Evolutionary conservation across 1,284 basidiomycete genomes (phyloP), one percentile per base, ranked within the genome.

Genomic region (Lentinus polychrous): DNA sequence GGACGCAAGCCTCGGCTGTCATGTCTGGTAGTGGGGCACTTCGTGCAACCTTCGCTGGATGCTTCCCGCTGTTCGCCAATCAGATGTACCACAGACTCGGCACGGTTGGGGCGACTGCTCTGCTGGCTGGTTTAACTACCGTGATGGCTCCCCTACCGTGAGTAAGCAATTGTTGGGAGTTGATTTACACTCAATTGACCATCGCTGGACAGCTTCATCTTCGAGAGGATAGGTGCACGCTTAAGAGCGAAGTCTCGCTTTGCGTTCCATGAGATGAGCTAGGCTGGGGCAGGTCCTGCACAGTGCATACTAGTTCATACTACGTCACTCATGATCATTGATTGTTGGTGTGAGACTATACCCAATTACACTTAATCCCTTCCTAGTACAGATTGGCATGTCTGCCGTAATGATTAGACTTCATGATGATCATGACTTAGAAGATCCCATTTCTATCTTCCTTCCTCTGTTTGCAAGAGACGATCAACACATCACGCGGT

Each of bases 1-100:
- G 86, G 10, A 86, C 86, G 0, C 81, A 89, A 39, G 85, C 88
- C 0, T 86, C 88, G 0, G 81, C 76, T 12, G 86, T 86, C 0
- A 80, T 91, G 76, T 83, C 86, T 0, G 71, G 78, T 33, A 91
- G 91, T 61, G 81, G 75, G 31, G 79, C 81, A 14, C 60, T 86
- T 58, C 71, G 88, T 1, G 78, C 74, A 1, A 63, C 71, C 0
- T 87, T 91, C 54, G 86, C 85, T 0, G 83, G 81, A 0, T 81
- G 70, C 0, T 90, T 89, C 59, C 86, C 86, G 2, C 65, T 89
- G 15, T 85, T 84, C 52, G 76, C 81, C 1, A 63, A 63, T 0
- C 66, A 73, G 8, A 81, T 84, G 79, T 84, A 81, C 52, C 46
- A 64, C 18, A 63, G 61, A 14, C 62, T 91, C 3, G 85, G 85